Base-by-base conservation (phyloP, 2,329 filamentous ascomycete genomes). In the Colletotrichum sp. region DNA sequence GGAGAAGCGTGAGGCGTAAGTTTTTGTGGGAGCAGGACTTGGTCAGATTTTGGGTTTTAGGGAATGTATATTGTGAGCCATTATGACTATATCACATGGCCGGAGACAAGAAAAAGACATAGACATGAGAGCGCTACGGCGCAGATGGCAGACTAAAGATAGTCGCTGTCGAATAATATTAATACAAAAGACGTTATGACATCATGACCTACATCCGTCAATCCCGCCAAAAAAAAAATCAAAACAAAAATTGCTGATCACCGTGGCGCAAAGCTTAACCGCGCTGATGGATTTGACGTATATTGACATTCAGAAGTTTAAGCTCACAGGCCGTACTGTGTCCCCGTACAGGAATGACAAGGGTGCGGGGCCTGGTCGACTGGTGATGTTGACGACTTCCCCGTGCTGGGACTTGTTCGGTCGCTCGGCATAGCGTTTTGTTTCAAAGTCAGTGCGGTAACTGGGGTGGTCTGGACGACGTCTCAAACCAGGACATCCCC, bases 1-100 rank as follows among this genome's bases (percentile, higher is more conserved):
- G 91, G 94, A 97, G 87, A 89, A 88, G 82, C 88, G 93, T 79
- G 86, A 90, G 54, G 55, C 69, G 12, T 74, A 63, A 51, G 31
- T n/a, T 27, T 18, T n/a, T 33, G 54, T 13, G 36, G 27, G 55
- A 27, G 27, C 21, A 29, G 34, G 18, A 33, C 38, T 29, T 6
- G 8, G 16, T 24, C 43, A 34, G 18, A 6, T 63, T 67, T 67
- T 36, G 24, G 62, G 33, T 64, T 66, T 72, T 29, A 21, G 29
- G 62, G 31, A 27, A 27, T 72, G 72, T 72, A 67, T 51, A 74
- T 72, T 63, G 62, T 21, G 67, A 72, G 57, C 63, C 69, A 67
- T 67, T 59, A 67, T 51, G 72, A 74, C 62, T 38, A 54, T 33
- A 27, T 51, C 68, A 74, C 63, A 43, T 64, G 72, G 69, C 54